phyloP scores from a whole-genome alignment of 1,284 basidiomycete genomes.

The Cryptococcus maquisensis region DNA sequence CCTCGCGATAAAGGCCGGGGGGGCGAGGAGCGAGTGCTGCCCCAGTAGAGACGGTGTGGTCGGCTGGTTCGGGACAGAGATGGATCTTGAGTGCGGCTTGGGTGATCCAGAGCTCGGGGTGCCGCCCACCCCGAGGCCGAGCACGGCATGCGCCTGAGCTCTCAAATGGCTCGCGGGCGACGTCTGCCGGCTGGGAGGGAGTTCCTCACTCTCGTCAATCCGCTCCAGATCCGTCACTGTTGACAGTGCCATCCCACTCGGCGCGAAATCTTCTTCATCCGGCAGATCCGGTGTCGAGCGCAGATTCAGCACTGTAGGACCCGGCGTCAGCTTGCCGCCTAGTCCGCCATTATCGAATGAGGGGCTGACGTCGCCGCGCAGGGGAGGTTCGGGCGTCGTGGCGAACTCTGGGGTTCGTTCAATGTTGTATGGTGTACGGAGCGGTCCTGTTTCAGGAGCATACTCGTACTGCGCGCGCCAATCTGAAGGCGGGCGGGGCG shows the following conservation, averaged over 20 bases:
- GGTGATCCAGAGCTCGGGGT: background rate
- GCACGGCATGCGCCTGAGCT: background rate
- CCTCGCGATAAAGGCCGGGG: constrained; percentile 10
- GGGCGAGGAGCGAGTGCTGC: constrained; percentile 6
- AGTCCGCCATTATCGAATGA: background rate
- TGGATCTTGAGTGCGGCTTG: background rate
- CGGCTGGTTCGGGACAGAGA: background rate
- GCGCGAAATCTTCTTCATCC: background rate
- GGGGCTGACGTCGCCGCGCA: background rate
- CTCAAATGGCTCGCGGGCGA: constrained; percentile 6
- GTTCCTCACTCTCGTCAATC: constrained; percentile 15
- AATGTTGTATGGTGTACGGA: background rate
- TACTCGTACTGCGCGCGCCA: constrained; percentile 2
- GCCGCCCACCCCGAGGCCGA: background rate
- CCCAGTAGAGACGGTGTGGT: background rate
- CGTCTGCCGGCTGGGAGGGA: background rate
- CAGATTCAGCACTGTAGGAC: background rate
- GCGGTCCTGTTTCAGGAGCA: background rate
- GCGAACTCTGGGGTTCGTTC: constrained; percentile 10
- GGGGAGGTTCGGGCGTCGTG: constrained; percentile 15
- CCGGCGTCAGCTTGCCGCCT: constrained; percentile 8
- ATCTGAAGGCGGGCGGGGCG: constrained; percentile 19
- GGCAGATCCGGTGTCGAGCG: background rate
- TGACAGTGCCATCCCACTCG: background rate
- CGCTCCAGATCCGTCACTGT: constrained; percentile 11